Percentiles rank a stretch among this genome's conserved stretches.
Conservation (phyloP, 768 basidiomycete species). For the Boletus subparvulus region DNA sequence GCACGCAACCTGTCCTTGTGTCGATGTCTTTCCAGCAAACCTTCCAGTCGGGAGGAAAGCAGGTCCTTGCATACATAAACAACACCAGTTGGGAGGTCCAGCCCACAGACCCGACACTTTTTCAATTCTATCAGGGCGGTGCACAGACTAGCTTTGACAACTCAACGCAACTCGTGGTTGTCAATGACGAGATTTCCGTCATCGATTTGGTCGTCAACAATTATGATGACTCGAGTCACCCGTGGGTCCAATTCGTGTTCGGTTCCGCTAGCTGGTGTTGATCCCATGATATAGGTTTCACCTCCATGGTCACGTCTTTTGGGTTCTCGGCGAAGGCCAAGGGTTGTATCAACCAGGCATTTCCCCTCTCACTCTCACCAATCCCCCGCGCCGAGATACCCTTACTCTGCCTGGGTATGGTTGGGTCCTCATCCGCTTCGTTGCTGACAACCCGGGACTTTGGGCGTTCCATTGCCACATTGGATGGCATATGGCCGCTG, state of each 20-base stretch:
- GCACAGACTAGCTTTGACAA: constrained; percentile 27
- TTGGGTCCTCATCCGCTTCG: constrained; percentile 40
- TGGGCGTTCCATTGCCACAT: constrained; percentile 49
- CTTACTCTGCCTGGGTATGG: constrained; percentile 40
- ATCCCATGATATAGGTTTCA: constrained; percentile 30
- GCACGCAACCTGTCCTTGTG: constrained; percentile 18
- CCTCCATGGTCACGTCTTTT: constrained; percentile 39
- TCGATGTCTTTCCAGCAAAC: constrained; percentile 28
- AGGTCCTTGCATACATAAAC: constrained; percentile 28
- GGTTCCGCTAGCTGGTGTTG: not conserved
- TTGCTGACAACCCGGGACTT: constrained; percentile 44
- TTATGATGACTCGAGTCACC: constrained; percentile 31
- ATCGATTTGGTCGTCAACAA: constrained; percentile 26
- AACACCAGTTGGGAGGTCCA: constrained; percentile 29
- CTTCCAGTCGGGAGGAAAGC: constrained; percentile 25
- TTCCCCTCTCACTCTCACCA: constrained; percentile 32
- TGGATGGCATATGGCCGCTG: constrained; percentile 41
- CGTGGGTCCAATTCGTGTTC: constrained; percentile 16
- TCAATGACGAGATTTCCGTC: constrained; percentile 28
- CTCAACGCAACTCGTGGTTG: constrained; percentile 25
- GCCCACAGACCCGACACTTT: constrained; percentile 26
- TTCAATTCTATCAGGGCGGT: constrained; percentile 27
- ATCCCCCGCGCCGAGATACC: constrained; percentile 44
- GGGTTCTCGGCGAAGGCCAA: constrained; percentile 36
- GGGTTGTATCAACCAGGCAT: constrained; percentile 33